Conservation (phyloP, 805 yeast genomes). For the Candida khao-thaluensis region DNA sequence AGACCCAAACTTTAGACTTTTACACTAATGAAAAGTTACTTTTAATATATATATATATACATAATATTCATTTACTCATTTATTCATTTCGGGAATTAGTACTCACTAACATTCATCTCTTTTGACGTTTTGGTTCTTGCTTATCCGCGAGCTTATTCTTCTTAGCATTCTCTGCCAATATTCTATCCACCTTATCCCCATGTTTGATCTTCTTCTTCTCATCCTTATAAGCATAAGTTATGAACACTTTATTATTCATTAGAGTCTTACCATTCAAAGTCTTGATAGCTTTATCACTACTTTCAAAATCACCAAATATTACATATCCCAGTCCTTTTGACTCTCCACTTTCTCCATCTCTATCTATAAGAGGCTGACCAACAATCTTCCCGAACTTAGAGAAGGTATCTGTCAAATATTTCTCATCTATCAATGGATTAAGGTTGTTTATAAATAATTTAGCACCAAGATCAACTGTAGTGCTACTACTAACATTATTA, state of each 20-base stretch:
- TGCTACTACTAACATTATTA: not conserved
- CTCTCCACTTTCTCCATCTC: conserved; percentile 46
- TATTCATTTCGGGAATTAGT: too few species aligned
- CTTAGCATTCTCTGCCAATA: conserved; percentile 63
- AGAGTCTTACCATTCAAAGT: conserved; percentile 67
- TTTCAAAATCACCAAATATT: conserved; percentile 59
- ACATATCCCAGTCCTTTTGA: conserved; percentile 69
- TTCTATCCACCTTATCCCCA: conserved; percentile 78
- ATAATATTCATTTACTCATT: too few species aligned
- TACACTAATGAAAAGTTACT: too few species aligned
- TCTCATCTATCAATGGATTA: conserved; percentile 63
- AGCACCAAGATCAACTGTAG: conserved; percentile 47
- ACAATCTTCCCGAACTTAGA: conserved; percentile 64
- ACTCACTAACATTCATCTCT: too few species aligned
- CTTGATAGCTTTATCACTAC: conserved; percentile 69
- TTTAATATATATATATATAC: too few species aligned
- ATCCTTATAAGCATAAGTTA: conserved; percentile 73
- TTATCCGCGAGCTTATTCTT: too few species aligned
- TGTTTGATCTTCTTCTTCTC: conserved; percentile 50
- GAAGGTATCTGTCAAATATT: conserved; percentile 56
- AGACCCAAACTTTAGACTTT: conserved; percentile 39
- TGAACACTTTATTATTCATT: conserved; percentile 59
- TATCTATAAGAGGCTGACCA: conserved; percentile 47
- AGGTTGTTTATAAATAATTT: conserved; percentile 57
- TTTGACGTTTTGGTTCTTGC: too few species aligned